phyloP scores from a whole-genome alignment of 139 green algal species.

The Picochlorum sp. region DNA sequence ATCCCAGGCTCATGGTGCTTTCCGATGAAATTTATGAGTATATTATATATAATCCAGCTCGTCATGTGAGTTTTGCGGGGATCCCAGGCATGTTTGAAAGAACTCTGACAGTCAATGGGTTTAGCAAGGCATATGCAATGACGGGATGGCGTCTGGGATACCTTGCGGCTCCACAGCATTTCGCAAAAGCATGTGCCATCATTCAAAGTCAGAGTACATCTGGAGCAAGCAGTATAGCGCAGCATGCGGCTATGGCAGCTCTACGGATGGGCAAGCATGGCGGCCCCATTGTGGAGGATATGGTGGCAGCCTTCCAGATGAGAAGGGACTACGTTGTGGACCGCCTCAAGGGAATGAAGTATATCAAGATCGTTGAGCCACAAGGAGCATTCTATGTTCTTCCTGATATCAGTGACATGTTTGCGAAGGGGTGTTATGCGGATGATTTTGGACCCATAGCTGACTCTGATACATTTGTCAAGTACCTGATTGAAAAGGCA shows the following conservation, averaged over 20 bases:
- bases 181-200: constrained; percentile 62
- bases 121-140: constrained; percentile 90
- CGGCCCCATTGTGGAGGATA: constrained; percentile 58
- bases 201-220: constrained; percentile 92
- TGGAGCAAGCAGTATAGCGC: constrained; percentile 60
- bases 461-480: constrained; percentile 70
- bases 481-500: constrained; percentile 43
- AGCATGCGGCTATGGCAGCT: constrained; percentile 85
- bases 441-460: constrained; percentile 64
- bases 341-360: constrained; percentile 59
- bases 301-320: constrained; percentile 78
- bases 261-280: constrained; percentile 69
- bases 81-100: constrained; percentile 84
- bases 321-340: constrained; percentile 60
- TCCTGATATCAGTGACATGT: constrained; percentile 73
- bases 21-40: constrained; percentile 87
- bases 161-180: constrained; percentile 75
- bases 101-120: constrained; percentile 96
- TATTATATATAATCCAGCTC: constrained; percentile 82
- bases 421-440: constrained; percentile 45
- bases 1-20: constrained; percentile 87
- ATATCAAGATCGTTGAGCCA: constrained; percentile 57
- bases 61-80: constrained; percentile 72
- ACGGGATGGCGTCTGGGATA: constrained; percentile 94
- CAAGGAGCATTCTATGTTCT: constrained; percentile 94